These are phyloP conservation scores for Aspergillus oerlinghausenensis DNA, from an alignment of 2,329 filamentous ascomycete genomes.

Conservation along the genomic window DNA sequence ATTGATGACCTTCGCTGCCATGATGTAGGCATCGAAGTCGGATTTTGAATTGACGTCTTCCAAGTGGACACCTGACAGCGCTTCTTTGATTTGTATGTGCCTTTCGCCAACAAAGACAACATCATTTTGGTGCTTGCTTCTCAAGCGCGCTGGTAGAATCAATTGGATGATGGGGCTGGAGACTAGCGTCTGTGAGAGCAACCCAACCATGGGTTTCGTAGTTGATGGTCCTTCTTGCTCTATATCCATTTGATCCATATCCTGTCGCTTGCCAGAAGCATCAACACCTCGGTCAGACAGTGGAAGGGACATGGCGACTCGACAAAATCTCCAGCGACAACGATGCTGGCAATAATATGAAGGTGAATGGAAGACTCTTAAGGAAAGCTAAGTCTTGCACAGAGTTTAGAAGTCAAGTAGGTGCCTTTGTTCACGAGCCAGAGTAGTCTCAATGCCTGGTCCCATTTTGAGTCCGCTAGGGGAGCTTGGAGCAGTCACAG, in stretches of 20 bases:
- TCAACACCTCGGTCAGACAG: conserved; percentile 1
- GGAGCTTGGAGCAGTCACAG: not conserved
- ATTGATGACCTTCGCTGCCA: conserved; percentile 73
- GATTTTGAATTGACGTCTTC: conserved; percentile 71
- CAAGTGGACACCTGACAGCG: conserved; percentile 60
- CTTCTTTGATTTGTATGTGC: conserved; percentile 75
- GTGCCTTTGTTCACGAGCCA: not conserved
- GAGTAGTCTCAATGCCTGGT: not conserved
- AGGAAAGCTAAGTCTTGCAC: not conserved
- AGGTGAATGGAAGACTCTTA: not conserved
- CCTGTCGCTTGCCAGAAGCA: not conserved
- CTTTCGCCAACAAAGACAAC: conserved; percentile 81
- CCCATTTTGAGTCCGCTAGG: not conserved
- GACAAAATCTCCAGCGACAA: not conserved
- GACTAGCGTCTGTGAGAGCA: conserved; percentile 74
- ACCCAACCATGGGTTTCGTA: conserved; percentile 55
- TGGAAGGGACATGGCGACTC: conserved; percentile 7
- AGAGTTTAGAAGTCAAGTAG: not conserved
- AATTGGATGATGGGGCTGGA: conserved; percentile 70
- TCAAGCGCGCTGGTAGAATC: conserved; percentile 74
- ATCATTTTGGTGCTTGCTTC: conserved; percentile 68
- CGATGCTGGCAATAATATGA: not conserved
- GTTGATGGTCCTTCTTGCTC: conserved; percentile 5
- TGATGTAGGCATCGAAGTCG: conserved; percentile 74
- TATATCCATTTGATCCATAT: conserved; percentile 13